These are phyloP conservation scores for Fusarium illudens DNA, from an alignment of 2,329 filamentous ascomycete genomes.

Conservation along the genomic window DNA sequence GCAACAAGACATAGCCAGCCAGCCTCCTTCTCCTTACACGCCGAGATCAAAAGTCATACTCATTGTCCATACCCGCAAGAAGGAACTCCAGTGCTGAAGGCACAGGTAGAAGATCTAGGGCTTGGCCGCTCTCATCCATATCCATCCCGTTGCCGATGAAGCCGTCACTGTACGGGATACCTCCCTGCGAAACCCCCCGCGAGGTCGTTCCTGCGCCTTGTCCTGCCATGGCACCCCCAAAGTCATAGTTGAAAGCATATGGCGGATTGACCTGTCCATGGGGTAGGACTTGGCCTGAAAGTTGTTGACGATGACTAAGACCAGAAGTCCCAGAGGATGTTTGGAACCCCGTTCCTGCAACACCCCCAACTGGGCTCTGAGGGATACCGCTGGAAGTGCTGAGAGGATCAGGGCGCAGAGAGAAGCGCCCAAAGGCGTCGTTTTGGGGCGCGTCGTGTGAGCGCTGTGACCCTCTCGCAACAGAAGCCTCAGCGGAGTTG, in stretches of 20 bases:
- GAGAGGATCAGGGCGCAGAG: constrained; percentile 30
- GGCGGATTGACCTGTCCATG: constrained; percentile 8
- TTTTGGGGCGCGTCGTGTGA: not conserved
- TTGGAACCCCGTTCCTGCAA: constrained; percentile 11
- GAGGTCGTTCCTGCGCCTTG: not conserved
- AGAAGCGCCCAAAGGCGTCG: constrained; percentile 20
- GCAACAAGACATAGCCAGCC: not conserved
- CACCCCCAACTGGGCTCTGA: constrained; percentile 5
- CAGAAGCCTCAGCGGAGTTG: constrained; percentile 4
- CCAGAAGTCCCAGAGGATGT: constrained; percentile 1
- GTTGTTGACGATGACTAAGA: not conserved
- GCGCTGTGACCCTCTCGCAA: not conserved
- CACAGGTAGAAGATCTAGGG: constrained; percentile 37
- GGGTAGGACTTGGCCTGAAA: constrained; percentile 7
- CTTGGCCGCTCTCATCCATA: constrained; percentile 15
- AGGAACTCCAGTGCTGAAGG: constrained; percentile 45
- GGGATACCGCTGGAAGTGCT: constrained; percentile 1
- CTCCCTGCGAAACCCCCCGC: constrained; percentile 12
- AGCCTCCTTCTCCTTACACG: not conserved
- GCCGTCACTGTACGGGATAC: constrained; percentile 21
- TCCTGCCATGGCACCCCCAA: constrained; percentile 12
- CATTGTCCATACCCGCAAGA: constrained; percentile 43
- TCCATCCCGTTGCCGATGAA: constrained; percentile 24
- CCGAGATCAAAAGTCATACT: constrained; percentile 34
- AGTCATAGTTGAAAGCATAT: constrained; percentile 25